Percentiles rank a stretch among this genome's conserved stretches.
Conservation (phyloP, 345 rosid genomes). For the Psidium guajava region DNA sequence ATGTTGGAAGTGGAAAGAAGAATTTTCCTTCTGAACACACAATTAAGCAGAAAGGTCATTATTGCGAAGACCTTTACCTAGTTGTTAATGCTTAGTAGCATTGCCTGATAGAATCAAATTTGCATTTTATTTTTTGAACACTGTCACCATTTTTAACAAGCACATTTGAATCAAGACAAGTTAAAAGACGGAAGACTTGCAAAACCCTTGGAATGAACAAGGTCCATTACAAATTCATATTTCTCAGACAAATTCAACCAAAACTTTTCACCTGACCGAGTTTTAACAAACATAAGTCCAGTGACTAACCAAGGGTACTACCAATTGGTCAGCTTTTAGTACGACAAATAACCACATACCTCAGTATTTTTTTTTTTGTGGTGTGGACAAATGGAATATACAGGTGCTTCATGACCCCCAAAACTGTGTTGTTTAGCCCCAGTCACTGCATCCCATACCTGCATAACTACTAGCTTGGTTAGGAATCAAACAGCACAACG, state of each 20-base stretch:
- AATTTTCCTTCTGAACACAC: not conserved
- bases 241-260: no score
- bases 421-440: conserved; percentile 40
- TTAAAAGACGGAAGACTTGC: not conserved
- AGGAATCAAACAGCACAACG: not conserved
- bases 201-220: not conserved
- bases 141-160: not conserved
- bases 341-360: conserved; percentile 18
- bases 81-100: accelerated
- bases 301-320: no score
- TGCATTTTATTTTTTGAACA: not conserved
- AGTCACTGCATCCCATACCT: conserved; percentile 79
- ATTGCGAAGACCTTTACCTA: not conserved
- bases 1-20: not conserved
- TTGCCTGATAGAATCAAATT: not conserved
- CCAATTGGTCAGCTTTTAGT: no score
- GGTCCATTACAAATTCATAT: not conserved
- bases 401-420: conserved; percentile 84
- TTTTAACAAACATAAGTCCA: no score
- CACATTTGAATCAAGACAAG: not conserved
- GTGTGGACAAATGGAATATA: conserved; percentile 73
- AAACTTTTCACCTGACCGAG: no score
- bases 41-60: not conserved
- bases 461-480: conserved; percentile 5
- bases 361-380: conserved; percentile 46